phyloP scores from a whole-genome alignment of 1,139 yeast species.

The Suhomyces terraborum region DNA sequence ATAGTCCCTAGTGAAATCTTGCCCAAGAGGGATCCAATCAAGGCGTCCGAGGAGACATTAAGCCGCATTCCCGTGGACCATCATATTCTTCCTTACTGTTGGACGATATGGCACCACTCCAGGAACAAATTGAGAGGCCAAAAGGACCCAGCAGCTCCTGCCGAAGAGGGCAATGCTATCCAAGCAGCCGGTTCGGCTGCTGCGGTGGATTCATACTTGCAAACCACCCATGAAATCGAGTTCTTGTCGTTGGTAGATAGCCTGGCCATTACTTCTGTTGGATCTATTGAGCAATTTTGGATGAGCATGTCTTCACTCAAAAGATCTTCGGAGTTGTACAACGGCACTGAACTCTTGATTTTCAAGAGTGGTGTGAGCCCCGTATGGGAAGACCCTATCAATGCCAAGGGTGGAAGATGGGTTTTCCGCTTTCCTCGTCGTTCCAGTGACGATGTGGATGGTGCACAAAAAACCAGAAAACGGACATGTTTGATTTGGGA shows the following conservation, averaged over 20 bases:
- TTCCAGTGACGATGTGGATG: conserved; percentile 18
- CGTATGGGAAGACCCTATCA: conserved; percentile 71
- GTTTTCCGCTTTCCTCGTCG: conserved; percentile 52
- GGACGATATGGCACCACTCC: conserved; percentile 54
- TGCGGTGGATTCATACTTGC: conserved; percentile 45
- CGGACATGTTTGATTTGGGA: conserved; percentile 55
- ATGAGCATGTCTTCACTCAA: conserved; percentile 49
- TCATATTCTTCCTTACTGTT: conserved; percentile 49
- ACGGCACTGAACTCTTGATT: conserved; percentile 60
- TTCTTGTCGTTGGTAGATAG: conserved; percentile 21
- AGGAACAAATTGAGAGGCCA: conserved; percentile 30
- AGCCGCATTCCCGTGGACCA: conserved; percentile 32
- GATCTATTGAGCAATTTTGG: conserved; percentile 68
- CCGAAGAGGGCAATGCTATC: conserved; percentile 17
- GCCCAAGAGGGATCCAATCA: conserved; percentile 40
- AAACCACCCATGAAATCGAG: conserved; percentile 43
- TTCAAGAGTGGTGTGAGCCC: conserved; percentile 69
- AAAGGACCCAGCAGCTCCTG: conserved; percentile 19
- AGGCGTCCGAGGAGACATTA: conserved; percentile 38
- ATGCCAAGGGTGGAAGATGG: conserved; percentile 69
- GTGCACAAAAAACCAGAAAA: conserved; percentile 29
- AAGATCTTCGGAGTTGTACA: conserved; percentile 48
- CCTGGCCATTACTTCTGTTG: conserved; percentile 32
- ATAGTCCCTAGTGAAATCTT: conserved; percentile 21
- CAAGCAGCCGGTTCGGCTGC: conserved; percentile 20